Evolutionary conservation across 164 flowering plant species (phyloP), one percentile per base, ranked within the genome.

Genomic region (Santalum album): DNA sequence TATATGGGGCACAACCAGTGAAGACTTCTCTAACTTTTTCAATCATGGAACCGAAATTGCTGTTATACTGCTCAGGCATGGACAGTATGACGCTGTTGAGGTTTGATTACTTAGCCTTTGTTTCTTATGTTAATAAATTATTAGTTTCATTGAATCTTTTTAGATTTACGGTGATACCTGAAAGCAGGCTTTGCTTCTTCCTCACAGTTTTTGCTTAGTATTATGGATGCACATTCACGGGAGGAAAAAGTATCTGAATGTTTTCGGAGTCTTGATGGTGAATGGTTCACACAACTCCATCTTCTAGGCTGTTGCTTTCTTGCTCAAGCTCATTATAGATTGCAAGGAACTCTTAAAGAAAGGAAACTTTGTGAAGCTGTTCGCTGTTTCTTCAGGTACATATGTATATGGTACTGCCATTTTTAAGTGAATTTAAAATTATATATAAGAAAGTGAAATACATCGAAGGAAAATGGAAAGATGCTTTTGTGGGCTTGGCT

Each of bases 11-110:
- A 60, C 55, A 18, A 62, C 68, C 46, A 78, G 78, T 14, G 78
- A 78, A 35, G 83, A 73, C 55, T 68, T 83, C 40, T 59, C 72
- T 64, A 47, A 71, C 46, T 75, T 79, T 64, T 72, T 78, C 50
- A 74, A 74, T 56, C 87, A 72, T 61, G 64, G 79, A 46, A 72
- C 75, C 62, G 78, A 80, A 49, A 76, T 92, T 67, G 82, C 91
- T 15, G 26, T 66, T 12, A 53, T 80, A 59, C 74, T 89, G 49
- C 78, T 92, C 44, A 77, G 64, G 69, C 78, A 84, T 67, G 83
- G 87, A 26, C 98, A 92, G 56, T 87, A 75, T 72, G 74, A 78
- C 60, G 94, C 96, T 58, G 86, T 78, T 72, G 85, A 89, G 98
- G 96, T 92, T 47, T 44, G 40, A 48, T 42, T 40, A 10, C 25